These are phyloP conservation scores for Xylaria sp. DNA, from an alignment of 2,329 filamentous ascomycete genomes.

Conservation along the genomic window DNA sequence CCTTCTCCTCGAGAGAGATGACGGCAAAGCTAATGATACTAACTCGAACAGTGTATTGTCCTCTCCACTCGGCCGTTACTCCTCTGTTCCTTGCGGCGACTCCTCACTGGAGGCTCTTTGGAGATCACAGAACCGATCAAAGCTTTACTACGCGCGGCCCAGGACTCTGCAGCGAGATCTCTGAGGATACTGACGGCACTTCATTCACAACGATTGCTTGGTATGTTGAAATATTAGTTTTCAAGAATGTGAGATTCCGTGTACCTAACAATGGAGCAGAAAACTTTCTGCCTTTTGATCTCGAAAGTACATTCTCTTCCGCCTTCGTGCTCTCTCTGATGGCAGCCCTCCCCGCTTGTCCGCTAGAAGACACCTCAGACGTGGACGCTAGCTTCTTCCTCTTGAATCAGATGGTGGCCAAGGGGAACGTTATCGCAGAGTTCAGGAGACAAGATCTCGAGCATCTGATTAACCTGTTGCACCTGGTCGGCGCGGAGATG, in stretches of 20 bases:
- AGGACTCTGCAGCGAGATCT: conserved; percentile 8
- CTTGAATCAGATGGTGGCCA: conserved; percentile 5
- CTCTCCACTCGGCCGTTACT: conserved; percentile 8
- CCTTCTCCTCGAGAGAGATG: not conserved
- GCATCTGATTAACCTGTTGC: conserved; percentile 5
- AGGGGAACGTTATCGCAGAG: conserved; percentile 9
- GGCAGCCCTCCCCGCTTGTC: not conserved
- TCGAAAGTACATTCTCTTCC: conserved; percentile 13
- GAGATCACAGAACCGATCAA: conserved; percentile 11
- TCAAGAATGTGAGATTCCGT: not conserved
- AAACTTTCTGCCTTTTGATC: conserved; percentile 11
- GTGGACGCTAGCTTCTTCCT: conserved; percentile 4
- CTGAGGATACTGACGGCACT: conserved; percentile 5
- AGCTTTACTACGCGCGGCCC: conserved; percentile 4
- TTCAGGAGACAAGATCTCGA: conserved; percentile 9
- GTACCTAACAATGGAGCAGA: not conserved
- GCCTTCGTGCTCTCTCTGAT: conserved; percentile 10
- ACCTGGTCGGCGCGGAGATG: not conserved
- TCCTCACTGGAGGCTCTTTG: not conserved
- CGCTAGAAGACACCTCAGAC: not conserved
- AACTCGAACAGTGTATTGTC: conserved; percentile 2
- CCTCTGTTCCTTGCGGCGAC: not conserved
- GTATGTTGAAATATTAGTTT: not conserved
- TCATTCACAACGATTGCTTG: conserved; percentile 8
- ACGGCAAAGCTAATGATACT: not conserved